Percentiles rank a stretch among this genome's conserved stretches.
Conservation (phyloP, 768 basidiomycete species). For the Suillus cothurnatus region DNA sequence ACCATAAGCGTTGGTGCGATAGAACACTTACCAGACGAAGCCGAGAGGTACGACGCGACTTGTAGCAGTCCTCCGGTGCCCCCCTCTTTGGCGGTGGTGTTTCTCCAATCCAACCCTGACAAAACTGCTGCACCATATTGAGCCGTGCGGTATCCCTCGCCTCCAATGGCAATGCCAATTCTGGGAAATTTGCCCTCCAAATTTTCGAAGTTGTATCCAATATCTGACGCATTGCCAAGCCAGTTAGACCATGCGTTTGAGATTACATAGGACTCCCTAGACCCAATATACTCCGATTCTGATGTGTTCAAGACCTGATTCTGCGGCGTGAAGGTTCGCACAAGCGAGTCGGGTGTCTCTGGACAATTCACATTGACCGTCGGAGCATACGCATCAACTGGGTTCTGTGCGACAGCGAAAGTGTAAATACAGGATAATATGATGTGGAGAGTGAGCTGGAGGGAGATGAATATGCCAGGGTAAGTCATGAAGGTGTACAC, state of each 20-base stretch:
- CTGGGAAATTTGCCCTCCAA: constrained; percentile 48
- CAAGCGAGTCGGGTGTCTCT: constrained; percentile 46
- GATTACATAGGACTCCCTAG: constrained; percentile 43
- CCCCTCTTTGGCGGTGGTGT: constrained; percentile 52
- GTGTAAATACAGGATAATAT: not conserved
- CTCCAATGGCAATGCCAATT: constrained; percentile 67
- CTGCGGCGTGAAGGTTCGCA: constrained; percentile 52
- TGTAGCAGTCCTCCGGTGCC: constrained; percentile 73
- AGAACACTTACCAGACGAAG: constrained; percentile 55
- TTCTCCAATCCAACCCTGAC: constrained; percentile 61
- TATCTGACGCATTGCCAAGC: constrained; percentile 53
- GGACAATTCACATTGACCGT: constrained; percentile 51
- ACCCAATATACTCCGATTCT: constrained; percentile 50
- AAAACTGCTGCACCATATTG: constrained; percentile 64
- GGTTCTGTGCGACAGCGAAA: constrained; percentile 21
- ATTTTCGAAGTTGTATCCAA: constrained; percentile 53
- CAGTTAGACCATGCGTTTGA: constrained; percentile 58
- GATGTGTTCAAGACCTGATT: constrained; percentile 52
- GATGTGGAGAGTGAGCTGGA: not conserved
- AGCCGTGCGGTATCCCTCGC: constrained; percentile 71
- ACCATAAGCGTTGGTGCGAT: not conserved
- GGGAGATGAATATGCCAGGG: not conserved
- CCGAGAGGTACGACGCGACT: constrained; percentile 68
- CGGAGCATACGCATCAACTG: constrained; percentile 56
- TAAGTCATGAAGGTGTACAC: not conserved